These are phyloP conservation scores for Leccinum rimulosum DNA, from an alignment of 768 basidiomycete species.

Conservation along the genomic window DNA sequence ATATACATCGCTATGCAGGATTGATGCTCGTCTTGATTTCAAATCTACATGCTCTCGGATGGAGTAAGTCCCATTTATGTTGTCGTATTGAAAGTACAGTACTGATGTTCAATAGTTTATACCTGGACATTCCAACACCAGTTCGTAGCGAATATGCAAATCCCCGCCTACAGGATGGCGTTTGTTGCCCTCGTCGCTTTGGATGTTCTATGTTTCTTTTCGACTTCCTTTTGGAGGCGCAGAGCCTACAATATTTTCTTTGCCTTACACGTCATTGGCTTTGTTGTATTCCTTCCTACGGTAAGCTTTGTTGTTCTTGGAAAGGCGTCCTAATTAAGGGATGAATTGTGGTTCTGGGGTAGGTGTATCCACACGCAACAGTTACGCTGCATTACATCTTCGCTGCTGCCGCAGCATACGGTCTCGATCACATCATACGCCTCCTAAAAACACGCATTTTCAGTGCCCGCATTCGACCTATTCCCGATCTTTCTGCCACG, in stretches of 20 bases:
- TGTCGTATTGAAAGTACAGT: not conserved
- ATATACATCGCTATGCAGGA: slow-evolving; percentile 54
- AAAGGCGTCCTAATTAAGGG: slow-evolving; percentile 12
- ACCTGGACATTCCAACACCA: slow-evolving; percentile 25
- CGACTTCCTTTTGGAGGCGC: slow-evolving; percentile 40
- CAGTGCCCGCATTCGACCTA: slow-evolving; percentile 42
- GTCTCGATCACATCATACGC: slow-evolving; percentile 46
- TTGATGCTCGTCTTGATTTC: slow-evolving; percentile 38
- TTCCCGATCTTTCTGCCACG: slow-evolving; percentile 46
- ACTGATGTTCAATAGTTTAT: slow-evolving; percentile 23
- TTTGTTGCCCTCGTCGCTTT: slow-evolving; percentile 36
- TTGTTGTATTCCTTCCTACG: slow-evolving; percentile 38
- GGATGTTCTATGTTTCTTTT: slow-evolving; percentile 38
- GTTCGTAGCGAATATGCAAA: slow-evolving; percentile 13
- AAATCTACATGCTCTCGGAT: slow-evolving; percentile 43
- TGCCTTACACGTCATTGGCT: slow-evolving; percentile 41
- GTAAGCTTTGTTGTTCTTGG: slow-evolving; percentile 20
- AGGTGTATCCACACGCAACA: slow-evolving; percentile 27
- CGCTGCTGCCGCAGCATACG: slow-evolving; percentile 39
- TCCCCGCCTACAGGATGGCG: slow-evolving; percentile 24
- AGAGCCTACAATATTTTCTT: slow-evolving; percentile 45
- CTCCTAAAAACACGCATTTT: slow-evolving; percentile 45
- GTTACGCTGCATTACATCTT: slow-evolving; percentile 41
- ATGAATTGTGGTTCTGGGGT: not conserved
- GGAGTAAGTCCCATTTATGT: slow-evolving; percentile 27